Conservation (phyloP, 1,139 yeast species). For the Suhomyces choctaworum region DNA sequence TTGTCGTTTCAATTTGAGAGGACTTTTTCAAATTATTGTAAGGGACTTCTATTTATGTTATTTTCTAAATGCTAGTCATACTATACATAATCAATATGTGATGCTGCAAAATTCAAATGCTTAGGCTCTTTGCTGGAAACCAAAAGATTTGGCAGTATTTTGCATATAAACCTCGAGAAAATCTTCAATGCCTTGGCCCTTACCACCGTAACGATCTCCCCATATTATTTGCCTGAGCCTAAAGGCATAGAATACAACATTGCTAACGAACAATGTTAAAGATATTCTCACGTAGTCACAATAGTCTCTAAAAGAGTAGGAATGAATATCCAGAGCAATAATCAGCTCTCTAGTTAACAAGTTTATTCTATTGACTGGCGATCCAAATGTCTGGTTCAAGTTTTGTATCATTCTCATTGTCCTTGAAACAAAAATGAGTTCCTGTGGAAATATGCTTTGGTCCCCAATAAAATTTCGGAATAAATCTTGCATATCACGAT, state of each 20-base stretch:
- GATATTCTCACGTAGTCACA: slow-evolving; percentile 33
- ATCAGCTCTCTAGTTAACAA: slow-evolving; percentile 59
- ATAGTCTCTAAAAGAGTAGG: slow-evolving; percentile 22
- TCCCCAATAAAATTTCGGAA: slow-evolving; percentile 53
- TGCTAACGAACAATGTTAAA: slow-evolving; percentile 43
- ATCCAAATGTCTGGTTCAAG: slow-evolving; percentile 62
- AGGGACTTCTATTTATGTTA: too few relatives aligned
- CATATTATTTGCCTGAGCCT: slow-evolving; percentile 41
- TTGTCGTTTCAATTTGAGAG: too few relatives aligned
- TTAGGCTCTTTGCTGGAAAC: slow-evolving; percentile 22
- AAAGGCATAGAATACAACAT: slow-evolving; percentile 41
- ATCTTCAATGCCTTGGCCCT: slow-evolving; percentile 48
- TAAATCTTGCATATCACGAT: slow-evolving; percentile 22
- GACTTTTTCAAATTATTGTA: too few relatives aligned
- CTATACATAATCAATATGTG: not conserved
- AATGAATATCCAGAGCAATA: slow-evolving; percentile 20
- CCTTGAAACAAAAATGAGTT: slow-evolving; percentile 63
- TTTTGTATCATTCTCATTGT: slow-evolving; percentile 76
- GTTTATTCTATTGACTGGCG: slow-evolving; percentile 72
- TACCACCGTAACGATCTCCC: slow-evolving; percentile 35
- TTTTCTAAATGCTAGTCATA: too few relatives aligned
- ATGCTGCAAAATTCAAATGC: not conserved
- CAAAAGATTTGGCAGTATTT: slow-evolving; percentile 43
- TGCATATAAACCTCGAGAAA: slow-evolving; percentile 45
- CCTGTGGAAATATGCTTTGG: slow-evolving; percentile 65